Base-by-base conservation (phyloP, 2,329 filamentous ascomycete species). In the Alternaria sp. region DNA sequence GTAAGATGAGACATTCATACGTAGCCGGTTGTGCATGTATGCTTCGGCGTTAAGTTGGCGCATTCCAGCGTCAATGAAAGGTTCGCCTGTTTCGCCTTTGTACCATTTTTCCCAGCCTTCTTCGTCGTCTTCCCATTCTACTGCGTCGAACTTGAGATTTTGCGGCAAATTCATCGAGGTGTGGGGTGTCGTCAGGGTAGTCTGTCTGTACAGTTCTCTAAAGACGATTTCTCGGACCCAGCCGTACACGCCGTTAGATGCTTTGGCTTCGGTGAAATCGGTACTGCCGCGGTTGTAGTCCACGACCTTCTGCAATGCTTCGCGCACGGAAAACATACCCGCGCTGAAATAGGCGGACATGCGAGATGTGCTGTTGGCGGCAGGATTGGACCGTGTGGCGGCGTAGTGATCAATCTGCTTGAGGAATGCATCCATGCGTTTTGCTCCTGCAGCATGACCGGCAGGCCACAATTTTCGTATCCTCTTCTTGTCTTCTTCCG, bases 181-280 rank as follows among this genome's bases (percentile, higher is more conserved):
- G 57, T 85, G 83, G 0, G 83, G 83, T 0, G 79, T 82, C 11
- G 73, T 75, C 54, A 84, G 69, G 6, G 79, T 81, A 4, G 81
- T 81, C 54, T 85, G 83, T 12, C 82, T 75, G 67, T 85, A 85
- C 24, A 84, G 77, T 61, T 85, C 83, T 1, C 83, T 79, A 65
- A 85, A 85, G 3, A 83, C 81, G 51, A 85, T 77, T 66, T 85
- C 83, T 9, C 83, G 82, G 1, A 85, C 82, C 82, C 82, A 85
- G 8, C 77, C 68, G 36, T 78, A 74, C 11, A 81, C 74, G 4
- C 80, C 81, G 0, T 77, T 62, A 11, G 73, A 75, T 5, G 73
- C 64, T 8, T 79, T 76, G 6, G 71, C 68, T 51, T 76, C 71
- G 48, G 76, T 80, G 66, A 84, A 85, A 58, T 84, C 79, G 9